Base-by-base conservation (phyloP, 345 rosid species). In the Lumnitzera racemosa region DNA sequence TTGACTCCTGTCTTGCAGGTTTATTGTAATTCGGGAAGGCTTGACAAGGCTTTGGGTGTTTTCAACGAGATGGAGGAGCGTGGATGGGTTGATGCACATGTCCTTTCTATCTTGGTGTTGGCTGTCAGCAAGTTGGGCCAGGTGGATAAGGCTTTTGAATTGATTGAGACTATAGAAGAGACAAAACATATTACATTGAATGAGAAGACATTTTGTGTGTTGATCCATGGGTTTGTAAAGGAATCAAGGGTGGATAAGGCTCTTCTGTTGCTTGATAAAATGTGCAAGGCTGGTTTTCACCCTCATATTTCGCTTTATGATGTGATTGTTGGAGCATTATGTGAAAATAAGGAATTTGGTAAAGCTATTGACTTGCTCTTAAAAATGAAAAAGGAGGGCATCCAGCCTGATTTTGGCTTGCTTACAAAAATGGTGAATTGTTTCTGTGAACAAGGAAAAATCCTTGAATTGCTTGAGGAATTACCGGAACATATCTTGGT, bases 161-260 rank as follows among this genome's bases (percentile, higher is more conserved):
- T 91, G 75, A 80, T 86, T 58, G 79, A 89, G 76, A 74, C 55
- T 64, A 82, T 89, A 67, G 92, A 89, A 64, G 78, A 73, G 48
- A 74, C 56, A 6, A 61, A 55, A 11, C 15, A 58, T 67, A 24
- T 85, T 61, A 66, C 73, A 57, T 75, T 88, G 82, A 91, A 83
- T 56, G 86, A 75, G 69, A 87, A 83, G 76, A 87, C 98, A 0
- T 81, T 76, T 67, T 77, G 72, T 53, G 70, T 72, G 63, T 75
- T 91, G 83, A 83, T 87, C 76, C 91, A 91, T 65, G 95, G 95
- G 55, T 81, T 89, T 43, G 87, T 83, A 54, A 85, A 64, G 74
- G 79, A 79, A 53, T 64, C 66, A 16, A 80, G 87, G 64, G 57
- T 84, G 55, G 98, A 87, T 60, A 83, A 72, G 68, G 96, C 87